Evolutionary conservation across 192 early-diverging fungal species (phyloP).

Genomic region (Endogone sp.): DNA sequence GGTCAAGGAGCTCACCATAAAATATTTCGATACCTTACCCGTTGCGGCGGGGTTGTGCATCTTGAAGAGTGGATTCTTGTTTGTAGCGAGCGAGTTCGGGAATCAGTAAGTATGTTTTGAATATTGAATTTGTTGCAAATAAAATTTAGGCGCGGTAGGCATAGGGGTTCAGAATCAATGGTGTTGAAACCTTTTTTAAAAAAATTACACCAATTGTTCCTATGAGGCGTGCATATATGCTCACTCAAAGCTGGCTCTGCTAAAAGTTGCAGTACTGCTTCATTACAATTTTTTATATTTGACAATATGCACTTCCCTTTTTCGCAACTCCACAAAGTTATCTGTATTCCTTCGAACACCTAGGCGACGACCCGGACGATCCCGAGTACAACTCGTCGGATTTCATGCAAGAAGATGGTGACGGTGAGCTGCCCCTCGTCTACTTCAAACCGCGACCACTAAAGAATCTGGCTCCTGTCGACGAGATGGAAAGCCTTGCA

Average conservation of each 20-base stretch:
- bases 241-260: neutral
- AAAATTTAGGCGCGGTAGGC: constrained; percentile 93
- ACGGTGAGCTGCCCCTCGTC: constrained; percentile 45
- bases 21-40: constrained; percentile 96
- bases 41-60: constrained; percentile 74
- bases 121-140: constrained; percentile 63
- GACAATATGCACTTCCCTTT: too few relatives aligned
- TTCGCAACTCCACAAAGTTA: constrained; percentile 42
- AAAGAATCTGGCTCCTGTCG: constrained; percentile 83
- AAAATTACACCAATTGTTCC: neutral
- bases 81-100: constrained; percentile 87
- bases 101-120: constrained; percentile 84
- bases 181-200: neutral
- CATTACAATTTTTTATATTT: too few relatives aligned
- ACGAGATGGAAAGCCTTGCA: constrained; percentile 80
- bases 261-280: neutral
- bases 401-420: constrained; percentile 48
- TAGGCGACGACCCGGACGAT: constrained; percentile 89
- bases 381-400: constrained; percentile 71
- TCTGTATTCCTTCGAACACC: constrained; percentile 89
- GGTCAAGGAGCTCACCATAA: constrained; percentile 72
- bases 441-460: constrained; percentile 76
- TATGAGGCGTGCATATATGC: neutral
- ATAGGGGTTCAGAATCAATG: neutral
- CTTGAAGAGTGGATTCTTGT: constrained; percentile 91